Evolutionary conservation across 176 grass and related monocot species (phyloP).

Genomic region (maize (Zea mays)): DNA sequence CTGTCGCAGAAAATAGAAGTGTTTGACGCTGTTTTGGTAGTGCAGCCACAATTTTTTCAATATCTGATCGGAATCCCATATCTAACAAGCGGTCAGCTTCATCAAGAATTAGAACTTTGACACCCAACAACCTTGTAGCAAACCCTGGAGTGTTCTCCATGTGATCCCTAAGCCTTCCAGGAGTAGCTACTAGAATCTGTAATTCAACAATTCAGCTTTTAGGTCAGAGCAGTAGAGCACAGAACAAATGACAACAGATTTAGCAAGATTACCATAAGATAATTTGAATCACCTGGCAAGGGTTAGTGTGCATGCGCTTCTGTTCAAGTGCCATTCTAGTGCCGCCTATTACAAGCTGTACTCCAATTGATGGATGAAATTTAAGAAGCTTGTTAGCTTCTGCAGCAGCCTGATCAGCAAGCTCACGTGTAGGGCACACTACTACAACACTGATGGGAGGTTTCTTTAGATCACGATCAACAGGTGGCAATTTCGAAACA

Average conservation of each 20-base stretch:
- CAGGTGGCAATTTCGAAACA: constrained; percentile 54
- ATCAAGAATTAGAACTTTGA: constrained; percentile 91
- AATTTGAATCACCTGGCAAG: constrained; percentile 72
- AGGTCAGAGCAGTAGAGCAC: constrained; percentile 5
- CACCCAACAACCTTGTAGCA: constrained; percentile 74
- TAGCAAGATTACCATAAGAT: constrained; percentile 25
- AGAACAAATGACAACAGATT: constrained; percentile 20
- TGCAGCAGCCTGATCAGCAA: constrained; percentile 82
- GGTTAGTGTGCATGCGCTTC: constrained; percentile 84
- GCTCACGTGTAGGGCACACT: constrained; percentile 84
- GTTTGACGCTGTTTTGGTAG: constrained; percentile 92
- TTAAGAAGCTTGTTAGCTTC: constrained; percentile 91
- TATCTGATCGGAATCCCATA: constrained; percentile 96
- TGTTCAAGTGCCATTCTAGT: constrained; percentile 87
- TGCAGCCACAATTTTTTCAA: constrained; percentile 82
- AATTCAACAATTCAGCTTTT: constrained; percentile 25
- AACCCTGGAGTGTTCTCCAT: constrained; percentile 98
- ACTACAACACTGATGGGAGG: constrained; percentile 88
- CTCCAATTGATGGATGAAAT: constrained; percentile 81
- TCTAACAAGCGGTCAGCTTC: constrained; percentile 97
- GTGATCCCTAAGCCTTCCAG: constrained; percentile 91
- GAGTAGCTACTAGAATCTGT: constrained; percentile 91
- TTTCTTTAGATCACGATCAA: constrained; percentile 64
- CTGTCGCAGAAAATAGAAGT: constrained; percentile 92
- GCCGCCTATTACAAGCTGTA: constrained; percentile 90